Evolutionary conservation across 768 basidiomycete species (phyloP).

Genomic region (Leccinum subtestaceum): DNA sequence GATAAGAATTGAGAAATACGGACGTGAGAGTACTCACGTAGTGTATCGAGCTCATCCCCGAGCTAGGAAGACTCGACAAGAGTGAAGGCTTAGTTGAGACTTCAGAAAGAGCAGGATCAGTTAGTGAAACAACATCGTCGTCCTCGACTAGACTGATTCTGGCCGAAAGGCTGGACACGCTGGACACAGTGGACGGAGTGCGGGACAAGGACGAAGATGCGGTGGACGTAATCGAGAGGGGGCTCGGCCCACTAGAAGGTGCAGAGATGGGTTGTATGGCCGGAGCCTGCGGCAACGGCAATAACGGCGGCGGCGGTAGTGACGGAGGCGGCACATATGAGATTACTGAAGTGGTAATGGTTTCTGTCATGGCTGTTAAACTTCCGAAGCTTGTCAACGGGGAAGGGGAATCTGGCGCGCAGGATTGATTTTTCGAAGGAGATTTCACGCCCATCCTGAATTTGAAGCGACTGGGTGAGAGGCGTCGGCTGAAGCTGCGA

Average conservation of each 20-base stretch:
- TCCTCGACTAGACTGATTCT: conserved; percentile 35
- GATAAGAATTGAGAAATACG: conserved; percentile 1
- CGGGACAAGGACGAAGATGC: conserved; percentile 34
- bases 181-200: conserved; percentile 39
- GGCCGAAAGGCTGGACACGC: conserved; percentile 44
- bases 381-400: conserved; percentile 32
- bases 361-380: conserved; percentile 36
- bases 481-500: conserved; percentile 73
- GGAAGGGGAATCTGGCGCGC: conserved; percentile 49
- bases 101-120: conserved; percentile 27
- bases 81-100: conserved; percentile 57
- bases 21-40: conserved; percentile 35
- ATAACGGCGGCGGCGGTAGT: background rate
- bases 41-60: conserved; percentile 21
- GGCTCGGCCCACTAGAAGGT: conserved; percentile 34
- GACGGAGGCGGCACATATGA: conserved; percentile 5
- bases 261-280: conserved; percentile 22
- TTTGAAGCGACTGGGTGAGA: conserved; percentile 45
- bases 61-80: conserved; percentile 42
- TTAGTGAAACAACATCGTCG: conserved; percentile 15
- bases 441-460: conserved; percentile 59
- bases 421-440: conserved; percentile 77
- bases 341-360: conserved; percentile 25
- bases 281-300: conserved; percentile 15
- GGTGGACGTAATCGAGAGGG: conserved; percentile 31